Evolutionary conservation across 148 eudicot species (phyloP).

Genomic region (Chenopodium formosanum): DNA sequence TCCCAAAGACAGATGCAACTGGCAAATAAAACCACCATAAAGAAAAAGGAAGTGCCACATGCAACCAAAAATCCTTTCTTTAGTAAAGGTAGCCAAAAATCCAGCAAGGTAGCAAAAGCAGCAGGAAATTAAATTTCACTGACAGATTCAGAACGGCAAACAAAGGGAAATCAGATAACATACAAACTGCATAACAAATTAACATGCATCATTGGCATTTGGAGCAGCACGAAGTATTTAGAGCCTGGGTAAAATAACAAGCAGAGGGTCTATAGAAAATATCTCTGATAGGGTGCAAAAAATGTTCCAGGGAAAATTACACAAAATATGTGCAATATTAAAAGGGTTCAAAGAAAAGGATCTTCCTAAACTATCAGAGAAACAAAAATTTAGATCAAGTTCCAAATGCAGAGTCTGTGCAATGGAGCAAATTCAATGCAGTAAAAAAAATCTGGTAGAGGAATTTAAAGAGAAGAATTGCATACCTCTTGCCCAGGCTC

Average conservation of each 20-base stretch:
- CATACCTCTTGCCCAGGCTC: conserved; percentile 98
- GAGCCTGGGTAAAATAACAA: not conserved
- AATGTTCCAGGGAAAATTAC: not conserved
- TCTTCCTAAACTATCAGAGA: not conserved
- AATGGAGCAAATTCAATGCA: conserved; percentile 1
- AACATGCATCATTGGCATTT: not conserved
- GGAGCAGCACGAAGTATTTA: not conserved
- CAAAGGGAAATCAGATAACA: not conserved
- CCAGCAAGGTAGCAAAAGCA: not conserved
- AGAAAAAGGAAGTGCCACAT: not conserved
- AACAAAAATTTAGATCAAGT: not conserved
- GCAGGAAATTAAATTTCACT: no score
- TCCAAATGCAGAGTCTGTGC: not conserved
- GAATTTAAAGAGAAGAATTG: not conserved
- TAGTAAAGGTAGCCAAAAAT: no score
- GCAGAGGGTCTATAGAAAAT: not conserved
- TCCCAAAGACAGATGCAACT: not conserved
- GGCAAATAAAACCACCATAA: not conserved
- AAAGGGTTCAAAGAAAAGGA: not conserved
- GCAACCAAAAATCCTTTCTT: not conserved
- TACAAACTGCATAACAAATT: not conserved
- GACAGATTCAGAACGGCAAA: not conserved
- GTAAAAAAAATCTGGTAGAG: not conserved
- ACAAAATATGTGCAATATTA: not conserved
- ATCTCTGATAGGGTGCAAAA: not conserved